These are phyloP conservation scores for Alternaria rosae DNA, from an alignment of 2,329 filamentous ascomycete species.

Conservation along the genomic window DNA sequence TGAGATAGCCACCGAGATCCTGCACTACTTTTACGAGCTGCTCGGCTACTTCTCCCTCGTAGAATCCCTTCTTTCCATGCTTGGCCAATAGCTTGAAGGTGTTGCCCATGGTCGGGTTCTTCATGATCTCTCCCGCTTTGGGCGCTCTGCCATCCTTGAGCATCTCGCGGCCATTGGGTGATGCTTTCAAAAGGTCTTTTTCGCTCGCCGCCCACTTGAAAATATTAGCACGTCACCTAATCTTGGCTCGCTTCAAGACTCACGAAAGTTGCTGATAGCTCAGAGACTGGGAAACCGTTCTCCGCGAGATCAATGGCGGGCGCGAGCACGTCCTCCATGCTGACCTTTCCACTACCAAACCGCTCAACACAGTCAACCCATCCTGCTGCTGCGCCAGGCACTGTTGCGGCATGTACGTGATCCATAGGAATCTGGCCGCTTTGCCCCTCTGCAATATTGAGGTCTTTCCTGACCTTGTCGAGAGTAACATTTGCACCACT, in stretches of 20 bases:
- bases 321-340: slow-evolving; percentile 75
- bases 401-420: slow-evolving; percentile 82
- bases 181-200: slow-evolving; percentile 70
- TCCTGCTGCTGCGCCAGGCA: slow-evolving; percentile 88
- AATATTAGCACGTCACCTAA: slow-evolving; percentile 9
- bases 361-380: slow-evolving; percentile 90
- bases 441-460: slow-evolving; percentile 69
- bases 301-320: slow-evolving; percentile 89
- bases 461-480: slow-evolving; percentile 71
- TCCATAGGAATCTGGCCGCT: slow-evolving; percentile 71
- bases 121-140: slow-evolving; percentile 83
- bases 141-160: slow-evolving; percentile 82
- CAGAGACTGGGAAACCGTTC: slow-evolving; percentile 87
- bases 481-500: slow-evolving; percentile 73
- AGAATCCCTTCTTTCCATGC: slow-evolving; percentile 90
- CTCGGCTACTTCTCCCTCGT: slow-evolving; percentile 82
- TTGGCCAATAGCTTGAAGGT: slow-evolving; percentile 82
- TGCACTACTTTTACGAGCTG: slow-evolving; percentile 79
- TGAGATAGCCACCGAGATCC: slow-evolving; percentile 78
- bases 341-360: slow-evolving; percentile 88
- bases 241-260: slow-evolving; percentile 43
- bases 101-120: slow-evolving; percentile 78
- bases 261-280: slow-evolving; percentile 74
- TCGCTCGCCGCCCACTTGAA: slow-evolving; percentile 76
- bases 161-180: slow-evolving; percentile 87